These are phyloP conservation scores for Rasamsonia emersonii DNA, from an alignment of 2,329 filamentous ascomycete species.

Conservation along the genomic window DNA sequence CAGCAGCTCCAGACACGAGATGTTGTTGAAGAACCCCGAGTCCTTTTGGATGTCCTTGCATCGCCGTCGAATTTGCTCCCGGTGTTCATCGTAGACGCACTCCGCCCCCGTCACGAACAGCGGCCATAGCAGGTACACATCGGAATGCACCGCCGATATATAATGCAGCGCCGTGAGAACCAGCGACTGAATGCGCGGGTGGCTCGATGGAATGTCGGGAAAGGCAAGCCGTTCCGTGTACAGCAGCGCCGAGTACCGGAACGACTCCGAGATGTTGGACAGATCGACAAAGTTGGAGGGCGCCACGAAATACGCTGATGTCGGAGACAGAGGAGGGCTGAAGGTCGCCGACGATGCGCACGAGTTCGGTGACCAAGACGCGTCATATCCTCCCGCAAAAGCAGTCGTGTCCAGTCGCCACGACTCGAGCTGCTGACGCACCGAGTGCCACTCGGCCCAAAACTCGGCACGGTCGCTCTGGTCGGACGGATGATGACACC, in stretches of 20 bases:
- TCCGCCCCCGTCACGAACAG: constrained; percentile 85
- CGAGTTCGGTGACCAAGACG: constrained; percentile 8
- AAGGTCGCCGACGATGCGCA: constrained; percentile 17
- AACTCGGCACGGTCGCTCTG: constrained; percentile 40
- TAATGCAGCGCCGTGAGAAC: constrained; percentile 78
- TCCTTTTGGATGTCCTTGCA: constrained; percentile 81
- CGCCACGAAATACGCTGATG: constrained; percentile 28
- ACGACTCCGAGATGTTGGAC: constrained; percentile 76
- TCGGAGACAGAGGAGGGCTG: constrained; percentile 19
- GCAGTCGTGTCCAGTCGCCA: constrained; percentile 63
- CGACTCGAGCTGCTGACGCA: constrained; percentile 64
- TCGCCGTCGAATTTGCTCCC: constrained; percentile 67
- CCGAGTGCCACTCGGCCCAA: constrained; percentile 79
- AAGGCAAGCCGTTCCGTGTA: constrained; percentile 83
- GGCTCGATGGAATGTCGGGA: constrained; percentile 61
- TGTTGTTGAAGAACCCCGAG: constrained; percentile 88
- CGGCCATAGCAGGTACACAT: constrained; percentile 91
- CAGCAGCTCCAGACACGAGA: constrained; percentile 73
- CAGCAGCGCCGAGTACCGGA: constrained; percentile 78
- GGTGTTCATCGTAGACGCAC: constrained; percentile 72
- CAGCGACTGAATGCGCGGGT: constrained; percentile 72
- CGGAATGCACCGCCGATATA: constrained; percentile 67
- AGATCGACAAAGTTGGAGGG: constrained; percentile 63
- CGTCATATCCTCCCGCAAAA: constrained; percentile 12
- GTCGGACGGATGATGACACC: no score